Percentiles rank a stretch among this genome's conserved stretches.
Evolutionary conservation across 306 rosid genomes (phyloP).

Genomic region (Begonia loranthoides): DNA sequence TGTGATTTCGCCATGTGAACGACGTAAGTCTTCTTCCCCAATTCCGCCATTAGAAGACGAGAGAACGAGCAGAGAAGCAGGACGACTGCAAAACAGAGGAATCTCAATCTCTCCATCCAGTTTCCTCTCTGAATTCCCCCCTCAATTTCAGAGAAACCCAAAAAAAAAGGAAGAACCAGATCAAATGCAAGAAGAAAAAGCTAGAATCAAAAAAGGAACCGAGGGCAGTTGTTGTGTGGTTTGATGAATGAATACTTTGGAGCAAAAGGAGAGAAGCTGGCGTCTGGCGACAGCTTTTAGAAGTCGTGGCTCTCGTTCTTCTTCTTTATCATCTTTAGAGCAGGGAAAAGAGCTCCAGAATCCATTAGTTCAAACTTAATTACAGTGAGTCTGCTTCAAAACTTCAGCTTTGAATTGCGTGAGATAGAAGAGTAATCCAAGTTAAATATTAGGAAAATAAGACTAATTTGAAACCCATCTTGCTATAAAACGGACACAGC

Average conservation of each 20-base stretch:
- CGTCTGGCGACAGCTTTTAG: slow-evolving; percentile 6
- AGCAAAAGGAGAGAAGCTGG: slow-evolving; percentile 25
- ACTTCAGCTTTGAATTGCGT: too few relatives aligned
- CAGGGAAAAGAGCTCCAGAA: too few relatives aligned
- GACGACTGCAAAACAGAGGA: neutral
- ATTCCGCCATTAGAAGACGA: neutral
- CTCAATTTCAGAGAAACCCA: too few relatives aligned
- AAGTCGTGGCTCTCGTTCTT: too few relatives aligned
- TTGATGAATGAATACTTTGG: slow-evolving; percentile 27
- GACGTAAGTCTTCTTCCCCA: neutral
- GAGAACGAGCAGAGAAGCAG: neutral
- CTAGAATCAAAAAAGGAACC: slow-evolving; percentile 1
- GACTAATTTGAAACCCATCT: too few relatives aligned
- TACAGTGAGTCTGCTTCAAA: too few relatives aligned
- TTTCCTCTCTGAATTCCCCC: neutral
- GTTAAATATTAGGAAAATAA: too few relatives aligned
- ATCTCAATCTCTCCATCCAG: neutral
- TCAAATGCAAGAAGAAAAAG: neutral
- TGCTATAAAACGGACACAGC: too few relatives aligned
- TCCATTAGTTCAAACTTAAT: too few relatives aligned
- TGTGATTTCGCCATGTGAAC: slow-evolving; percentile 1
- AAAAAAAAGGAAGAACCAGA: neutral
- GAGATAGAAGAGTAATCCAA: too few relatives aligned
- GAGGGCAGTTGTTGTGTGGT: slow-evolving; percentile 35
- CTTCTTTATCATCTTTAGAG: too few relatives aligned